Conservation (phyloP, 23 red algal genomes). For the Gracilaria domingensis region DNA sequence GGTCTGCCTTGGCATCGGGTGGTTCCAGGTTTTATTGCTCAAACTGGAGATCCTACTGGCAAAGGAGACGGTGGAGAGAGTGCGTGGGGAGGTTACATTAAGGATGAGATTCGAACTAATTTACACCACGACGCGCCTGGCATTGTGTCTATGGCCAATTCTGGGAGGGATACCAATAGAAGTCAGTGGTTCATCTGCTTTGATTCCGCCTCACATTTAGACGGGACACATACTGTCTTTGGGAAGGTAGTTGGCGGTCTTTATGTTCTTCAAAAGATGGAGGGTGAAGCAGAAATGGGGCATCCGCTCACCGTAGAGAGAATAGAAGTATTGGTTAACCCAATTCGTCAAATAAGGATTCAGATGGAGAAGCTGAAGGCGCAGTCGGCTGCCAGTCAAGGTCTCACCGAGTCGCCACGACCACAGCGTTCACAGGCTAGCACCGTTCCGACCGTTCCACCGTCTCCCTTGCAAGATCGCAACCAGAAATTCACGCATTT, state of each 20-base stretch:
- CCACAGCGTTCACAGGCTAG: background rate
- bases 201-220: slow-evolving; percentile 66
- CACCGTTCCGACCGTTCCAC: background rate
- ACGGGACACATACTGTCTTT: slow-evolving; percentile 81
- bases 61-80: slow-evolving; percentile 71
- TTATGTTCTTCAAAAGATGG: slow-evolving; percentile 65
- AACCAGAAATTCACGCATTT: background rate
- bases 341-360: slow-evolving; percentile 37
- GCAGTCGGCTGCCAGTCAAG: too few relatives aligned
- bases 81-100: slow-evolving; percentile 77
- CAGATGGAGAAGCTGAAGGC: slow-evolving; percentile 39
- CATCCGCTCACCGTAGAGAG: slow-evolving; percentile 61
- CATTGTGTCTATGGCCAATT: slow-evolving; percentile 65
- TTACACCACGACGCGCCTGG: slow-evolving; percentile 68
- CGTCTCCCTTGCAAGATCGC: background rate
- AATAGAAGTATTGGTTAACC: slow-evolving; percentile 65
- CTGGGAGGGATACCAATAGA: slow-evolving; percentile 57
- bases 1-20: slow-evolving; percentile 72
- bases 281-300: slow-evolving; percentile 60
- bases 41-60: slow-evolving; percentile 81
- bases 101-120: slow-evolving; percentile 78
- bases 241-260: slow-evolving; percentile 71
- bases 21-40: slow-evolving; percentile 79
- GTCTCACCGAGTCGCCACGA: background rate
- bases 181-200: slow-evolving; percentile 81